A percentile compares a stretch with the other conserved stretches of the same genome.
Conservation (phyloP, 495 filamentous ascomycete genomes). For the Hypoxylon crocopeplum region DNA sequence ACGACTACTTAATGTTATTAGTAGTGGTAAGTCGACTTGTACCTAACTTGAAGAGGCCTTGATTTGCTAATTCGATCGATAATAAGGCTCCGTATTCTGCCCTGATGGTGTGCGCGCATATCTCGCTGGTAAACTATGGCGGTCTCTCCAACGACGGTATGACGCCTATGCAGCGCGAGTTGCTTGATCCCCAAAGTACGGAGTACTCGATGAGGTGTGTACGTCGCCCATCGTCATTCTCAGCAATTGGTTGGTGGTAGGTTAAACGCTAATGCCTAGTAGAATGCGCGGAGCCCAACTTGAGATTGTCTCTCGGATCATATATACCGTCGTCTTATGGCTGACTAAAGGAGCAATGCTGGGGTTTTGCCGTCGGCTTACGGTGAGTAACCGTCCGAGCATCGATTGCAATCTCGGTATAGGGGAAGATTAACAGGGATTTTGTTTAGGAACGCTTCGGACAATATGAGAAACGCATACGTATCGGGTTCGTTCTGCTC, state of each 20-base stretch:
- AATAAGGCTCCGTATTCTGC: constrained; percentile 26
- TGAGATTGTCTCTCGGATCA: constrained; percentile 63
- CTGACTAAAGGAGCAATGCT: constrained; percentile 65
- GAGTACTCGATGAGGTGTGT: constrained; percentile 54
- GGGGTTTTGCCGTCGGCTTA: constrained; percentile 65
- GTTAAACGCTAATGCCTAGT: neutral
- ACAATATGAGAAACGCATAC: constrained; percentile 56
- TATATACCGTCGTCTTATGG: constrained; percentile 64
- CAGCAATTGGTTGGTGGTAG: neutral
- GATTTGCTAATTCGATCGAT: neutral
- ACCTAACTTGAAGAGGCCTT: neutral
- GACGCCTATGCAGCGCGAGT: constrained; percentile 55
- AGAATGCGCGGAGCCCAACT: constrained; percentile 60
- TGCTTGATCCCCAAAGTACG: constrained; percentile 51
- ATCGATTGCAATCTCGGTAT: neutral
- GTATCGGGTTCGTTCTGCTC: constrained; percentile 59
- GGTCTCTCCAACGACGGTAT: constrained; percentile 67
- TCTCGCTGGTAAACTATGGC: neutral
- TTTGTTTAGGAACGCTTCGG: constrained; percentile 46
- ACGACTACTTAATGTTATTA: constrained; percentile 67
- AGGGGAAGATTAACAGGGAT: constrained; percentile 7
- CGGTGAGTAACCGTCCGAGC: constrained; percentile 43
- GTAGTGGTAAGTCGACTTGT: constrained; percentile 53
- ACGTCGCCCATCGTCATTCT: too few species aligned
- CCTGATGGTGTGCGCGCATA: constrained; percentile 7